Evolutionary conservation across 192 early-diverging fungal genomes (phyloP), one percentile per base, ranked within the genome.

Genomic region (Coemansia sp.): DNA sequence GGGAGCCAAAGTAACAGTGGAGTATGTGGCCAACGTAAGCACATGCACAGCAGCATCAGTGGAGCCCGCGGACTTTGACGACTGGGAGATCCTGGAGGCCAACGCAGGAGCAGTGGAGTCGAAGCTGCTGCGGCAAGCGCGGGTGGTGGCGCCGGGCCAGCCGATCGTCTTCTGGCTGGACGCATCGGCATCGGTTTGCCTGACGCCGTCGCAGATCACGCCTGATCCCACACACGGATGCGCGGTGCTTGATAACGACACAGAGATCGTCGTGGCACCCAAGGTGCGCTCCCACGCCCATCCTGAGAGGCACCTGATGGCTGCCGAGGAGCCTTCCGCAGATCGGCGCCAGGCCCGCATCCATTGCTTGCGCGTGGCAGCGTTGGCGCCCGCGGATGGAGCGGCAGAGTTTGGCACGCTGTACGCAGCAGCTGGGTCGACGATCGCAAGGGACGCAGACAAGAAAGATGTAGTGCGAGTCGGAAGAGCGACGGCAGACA

Each of bases 71-170:
- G 81, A 81, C 8, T 84, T 85, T 38, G 90, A 93, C 56, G 91
- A 93, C 71, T 93, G 90, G 90, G 91, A 93, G 73, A 91, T 93
- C 49, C 59, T 93, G 73, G 89, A 90, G 78, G 71, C 88, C 45
- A 86, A 91, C 60, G 89, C 89, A n/a, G 86, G 87, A 40, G 87
- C 87, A 36, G 81, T 93, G 0, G 92, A 93, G 67, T 78, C 87
- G 25, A 73, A 85, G 63, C 75, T 93, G 64, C 58, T 92, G 41
- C 81, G 75, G 53, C 92, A 93, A 73, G 80, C 87, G 43, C 80
- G 89, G 4, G 88, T 90, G 25, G 75, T 93, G 8, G 87, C 87
- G 22, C 71, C 76, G 3, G 80, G 84, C 43, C 86, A 92, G 67
- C 76, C 88, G n/a, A 68, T 92, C 8, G 84, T 88, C 7, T 86